Base-by-base conservation (phyloP, 177 flowering plant genomes). In the Tripterygium wilfordii region DNA sequence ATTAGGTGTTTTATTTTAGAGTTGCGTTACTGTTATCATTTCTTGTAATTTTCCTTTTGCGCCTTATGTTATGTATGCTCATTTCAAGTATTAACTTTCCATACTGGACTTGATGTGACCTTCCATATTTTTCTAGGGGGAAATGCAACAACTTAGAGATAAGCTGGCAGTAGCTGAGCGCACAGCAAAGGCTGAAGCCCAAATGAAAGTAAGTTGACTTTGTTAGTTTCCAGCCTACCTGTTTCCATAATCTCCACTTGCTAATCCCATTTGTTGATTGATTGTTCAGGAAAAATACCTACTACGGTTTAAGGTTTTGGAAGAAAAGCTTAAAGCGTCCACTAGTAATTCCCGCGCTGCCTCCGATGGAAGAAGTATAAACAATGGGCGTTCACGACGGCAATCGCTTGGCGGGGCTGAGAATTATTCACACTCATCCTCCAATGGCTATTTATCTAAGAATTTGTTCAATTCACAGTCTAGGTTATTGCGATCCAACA, bases 61-160 rank as follows among this genome's bases (percentile, higher is more conserved):
- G n/a, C n/a, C n/a, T n/a, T n/a, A n/a, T n/a, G n/a, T n/a, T n/a
- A n/a, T n/a, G n/a, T n/a, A n/a, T n/a, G n/a, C n/a, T n/a, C n/a
- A n/a, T n/a, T n/a, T n/a, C n/a, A n/a, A n/a, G n/a, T n/a, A n/a
- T n/a, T n/a, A n/a, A n/a, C n/a, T n/a, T n/a, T n/a, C n/a, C n/a
- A n/a, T n/a, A n/a, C n/a, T n/a, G n/a, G n/a, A n/a, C n/a, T n/a
- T n/a, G n/a, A n/a, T n/a, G n/a, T n/a, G n/a, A n/a, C n/a, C n/a
- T n/a, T n/a, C n/a, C n/a, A n/a, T n/a, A n/a, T n/a, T n/a, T n/a
- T n/a, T 58, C 8, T 62, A 87, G 96, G 92, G 96, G 50, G 96
- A 87, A 66, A 84, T 84, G 92, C 88, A 79, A 51, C 92, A 84
- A 61, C 84, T 87, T 30, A 76, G 92, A 24, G 96, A 87, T 48